Evolutionary conservation across 192 early-diverging fungal genomes (phyloP), one percentile per base, ranked within the genome.

Genomic region (Coemansia reversa): DNA sequence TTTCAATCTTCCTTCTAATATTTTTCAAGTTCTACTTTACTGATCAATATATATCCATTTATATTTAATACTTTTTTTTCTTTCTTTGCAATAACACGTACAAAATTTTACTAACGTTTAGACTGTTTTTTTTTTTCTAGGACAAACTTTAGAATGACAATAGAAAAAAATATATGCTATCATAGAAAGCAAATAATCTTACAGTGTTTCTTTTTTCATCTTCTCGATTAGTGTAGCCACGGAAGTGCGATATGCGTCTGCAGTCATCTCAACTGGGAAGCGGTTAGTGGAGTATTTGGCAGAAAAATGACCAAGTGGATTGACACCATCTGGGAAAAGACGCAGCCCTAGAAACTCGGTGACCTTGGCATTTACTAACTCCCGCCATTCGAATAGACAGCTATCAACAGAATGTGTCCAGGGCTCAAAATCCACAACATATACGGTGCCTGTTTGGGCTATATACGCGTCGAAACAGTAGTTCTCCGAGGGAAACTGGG

Each of bases 401-500:
- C 87, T 70, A 62, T 99, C 97, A 0, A 95, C 95, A 2, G 80
- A 82, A 51, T 78, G 74, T 19, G 82, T 76, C 75, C 92, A 95
- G 0, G 93, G 93, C 79, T 99, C 96, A 74, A 99, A 92, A 76
- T 98, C 96, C 7, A 99, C 77, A 4, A 99, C 69, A 60, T 84
- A 94, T 2, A 89, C 87, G 12, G 35, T 39, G 35, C 35, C 22
- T 81, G 80, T 20, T 83, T 71, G 20, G 81, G 82, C 86, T 22
- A 97, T 70, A 63, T 97, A 98, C 4, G 92, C 91, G 69, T 99
- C 97, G 72, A 97, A 93, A 20, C 91, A 91, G 72, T 89, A 98
- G 65, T 81, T 75, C 3, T 60, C n/a, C 24, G 86, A 83, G 7
- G 84, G 75, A 62, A 96, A 94, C 49, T 79, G 73, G 8, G 83